Base-by-base conservation (phyloP, 2,329 filamentous ascomycete species). In the Amylocarpus encephaloides region DNA sequence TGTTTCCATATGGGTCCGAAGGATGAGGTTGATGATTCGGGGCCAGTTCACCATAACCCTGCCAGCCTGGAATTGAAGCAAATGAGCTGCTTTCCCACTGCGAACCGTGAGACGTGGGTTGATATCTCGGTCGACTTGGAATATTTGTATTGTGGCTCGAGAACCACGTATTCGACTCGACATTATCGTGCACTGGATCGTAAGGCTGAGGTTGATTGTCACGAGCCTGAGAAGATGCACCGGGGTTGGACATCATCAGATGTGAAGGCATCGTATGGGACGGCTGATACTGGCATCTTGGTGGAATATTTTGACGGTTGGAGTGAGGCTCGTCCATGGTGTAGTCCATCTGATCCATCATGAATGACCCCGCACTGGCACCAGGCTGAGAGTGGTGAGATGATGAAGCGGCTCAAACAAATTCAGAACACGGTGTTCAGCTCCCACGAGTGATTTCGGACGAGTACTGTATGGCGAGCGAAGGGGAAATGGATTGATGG, bases 321-420 rank as follows among this genome's bases (percentile, higher is more conserved):
- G 39, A 16, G 12, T 51, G 48, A 7, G 45, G 30, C 15, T 58
- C 54, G 46, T 59, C 55, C 55, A 60, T 62, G 6, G 55, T 53
- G 43, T 55, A 59, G 42, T 62, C 59, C 60, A 62, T 62, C 13
- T 48, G 43, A 43, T 62, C 59, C 58, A 62, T 61, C 32, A 26
- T 43, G 36, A 49, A 26, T 36, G 46, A 49, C 50, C 46, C 50
- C 50, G 50, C 50, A 49, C 46, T 46, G 46, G 48, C 19, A 42
- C 42, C 11, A 15, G n/a, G 16, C n/a, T 45, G 26, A 34, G 34
- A 46, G 6, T 22, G 19, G 43, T 13, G 38, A 41, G 32, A 30
- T 38, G 46, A 32, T 26, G 29, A 47, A 44, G 39, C 11, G 18
- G 34, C 16, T 47, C 43, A 39, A 39, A 6, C 7, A n/a, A 35